Conservation (phyloP, 2,329 filamentous ascomycete genomes). For the Colletotrichum cordylinicola region DNA sequence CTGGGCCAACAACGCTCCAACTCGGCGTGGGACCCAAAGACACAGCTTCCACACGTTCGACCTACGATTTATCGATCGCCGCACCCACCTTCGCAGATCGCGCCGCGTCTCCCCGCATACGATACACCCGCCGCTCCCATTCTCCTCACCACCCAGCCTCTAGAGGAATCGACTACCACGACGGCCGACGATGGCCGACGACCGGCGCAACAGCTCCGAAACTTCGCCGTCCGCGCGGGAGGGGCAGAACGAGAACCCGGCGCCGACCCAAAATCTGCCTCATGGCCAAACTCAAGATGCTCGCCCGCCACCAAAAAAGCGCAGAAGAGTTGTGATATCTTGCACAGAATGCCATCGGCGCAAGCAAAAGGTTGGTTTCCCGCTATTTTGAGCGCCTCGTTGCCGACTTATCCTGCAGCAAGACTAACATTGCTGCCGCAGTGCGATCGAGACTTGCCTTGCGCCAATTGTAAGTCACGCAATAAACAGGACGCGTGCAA, state of each 20-base stretch:
- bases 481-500: constrained; percentile 61
- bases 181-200: constrained; percentile 12
- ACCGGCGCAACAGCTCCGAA: constrained; percentile 9
- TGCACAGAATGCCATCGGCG: constrained; percentile 70
- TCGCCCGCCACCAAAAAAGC: constrained; percentile 56
- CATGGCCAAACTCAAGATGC: constrained; percentile 1
- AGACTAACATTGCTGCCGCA: constrained; percentile 28
- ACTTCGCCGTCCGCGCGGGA: constrained; percentile 5
- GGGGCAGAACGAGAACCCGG: neutral
- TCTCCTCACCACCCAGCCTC: neutral
- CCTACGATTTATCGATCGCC: neutral
- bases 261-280: neutral
- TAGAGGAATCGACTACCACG: neutral
- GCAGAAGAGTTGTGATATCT: constrained; percentile 65
- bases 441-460: constrained; percentile 66
- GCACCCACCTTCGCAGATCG: neutral
- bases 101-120: neutral
- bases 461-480: constrained; percentile 63
- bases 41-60: neutral
- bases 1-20: neutral
- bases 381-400: neutral
- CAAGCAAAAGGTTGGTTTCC: constrained; percentile 57
- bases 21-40: neutral
- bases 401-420: neutral
- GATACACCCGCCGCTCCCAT: neutral